Percentiles rank a stretch among this genome's conserved stretches.
phyloP scores from a whole-genome alignment of 2,329 filamentous ascomycete species.

The Xylaria polymorpha region DNA sequence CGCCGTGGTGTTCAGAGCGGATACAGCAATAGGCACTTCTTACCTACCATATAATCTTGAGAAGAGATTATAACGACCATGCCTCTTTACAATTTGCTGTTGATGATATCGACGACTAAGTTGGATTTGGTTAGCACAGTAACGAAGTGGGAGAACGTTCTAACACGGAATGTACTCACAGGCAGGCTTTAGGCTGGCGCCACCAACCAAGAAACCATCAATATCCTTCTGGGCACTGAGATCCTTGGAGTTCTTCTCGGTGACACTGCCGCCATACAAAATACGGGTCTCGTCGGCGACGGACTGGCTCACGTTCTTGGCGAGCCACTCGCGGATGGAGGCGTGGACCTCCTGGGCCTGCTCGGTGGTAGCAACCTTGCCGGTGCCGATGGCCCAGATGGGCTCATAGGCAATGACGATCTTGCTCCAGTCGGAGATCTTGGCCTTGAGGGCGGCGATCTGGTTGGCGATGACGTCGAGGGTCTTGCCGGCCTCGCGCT shows the following conservation, averaged over 20 bases:
- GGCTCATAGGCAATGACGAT: slow-evolving; percentile 98
- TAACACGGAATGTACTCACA: slow-evolving; percentile 67
- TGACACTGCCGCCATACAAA: slow-evolving; percentile 96
- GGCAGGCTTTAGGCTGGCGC: slow-evolving; percentile 95
- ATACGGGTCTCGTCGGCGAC: slow-evolving; percentile 90
- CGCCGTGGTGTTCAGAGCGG: slow-evolving; percentile 15
- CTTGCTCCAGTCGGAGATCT: slow-evolving; percentile 89
- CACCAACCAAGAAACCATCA: slow-evolving; percentile 97
- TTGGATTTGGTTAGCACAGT: slow-evolving; percentile 23
- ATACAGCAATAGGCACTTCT: slow-evolving; percentile 14
- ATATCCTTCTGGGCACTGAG: slow-evolving; percentile 93
- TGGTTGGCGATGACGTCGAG: slow-evolving; percentile 87
- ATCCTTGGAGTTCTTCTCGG: slow-evolving; percentile 97
- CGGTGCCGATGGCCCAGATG: slow-evolving; percentile 96
- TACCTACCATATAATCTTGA: slow-evolving; percentile 14
- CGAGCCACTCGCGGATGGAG: slow-evolving; percentile 90
- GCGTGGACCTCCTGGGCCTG: slow-evolving; percentile 96
- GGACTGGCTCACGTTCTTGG: slow-evolving; percentile 77
- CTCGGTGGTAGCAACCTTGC: slow-evolving; percentile 88
- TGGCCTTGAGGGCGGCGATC: slow-evolving; percentile 81
- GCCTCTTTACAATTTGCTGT: slow-evolving; percentile 61
- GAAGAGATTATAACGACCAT: slow-evolving; percentile 12
- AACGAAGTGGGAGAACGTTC: not conserved
- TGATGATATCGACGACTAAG: slow-evolving; percentile 70
- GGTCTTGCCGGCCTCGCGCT: slow-evolving; percentile 87